Conservation (phyloP, 306 rosid species). For the Alnus rubra region DNA sequence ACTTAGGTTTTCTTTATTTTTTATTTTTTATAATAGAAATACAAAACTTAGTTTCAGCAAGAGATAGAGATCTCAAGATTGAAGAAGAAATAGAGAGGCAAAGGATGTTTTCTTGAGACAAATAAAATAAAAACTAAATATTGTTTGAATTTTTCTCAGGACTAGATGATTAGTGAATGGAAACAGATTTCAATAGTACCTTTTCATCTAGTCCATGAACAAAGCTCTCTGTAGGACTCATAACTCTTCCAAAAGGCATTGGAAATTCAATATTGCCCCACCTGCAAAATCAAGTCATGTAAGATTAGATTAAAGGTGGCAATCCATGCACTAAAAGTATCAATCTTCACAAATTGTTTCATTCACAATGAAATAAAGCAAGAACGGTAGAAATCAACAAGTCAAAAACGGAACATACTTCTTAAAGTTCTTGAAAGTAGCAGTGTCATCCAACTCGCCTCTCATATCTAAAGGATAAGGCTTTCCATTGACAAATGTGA, state of each 20-base stretch:
- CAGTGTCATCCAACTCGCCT: slow-evolving; percentile 97
- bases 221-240: slow-evolving; percentile 79
- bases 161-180: slow-evolving; percentile 11
- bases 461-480: slow-evolving; percentile 99
- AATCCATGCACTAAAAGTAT: slow-evolving; percentile 14
- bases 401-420: slow-evolving; percentile 50
- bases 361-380: slow-evolving; percentile 14
- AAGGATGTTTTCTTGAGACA: slow-evolving; percentile 1
- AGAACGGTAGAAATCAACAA: slow-evolving; percentile 16
- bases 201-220: slow-evolving; percentile 90
- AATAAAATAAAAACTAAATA: background rate
- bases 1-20: too few species aligned
- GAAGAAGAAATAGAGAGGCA: background rate
- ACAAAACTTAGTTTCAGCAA: background rate
- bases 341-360: slow-evolving; percentile 5
- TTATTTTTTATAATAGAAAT: too few species aligned
- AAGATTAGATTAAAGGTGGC: slow-evolving; percentile 19
- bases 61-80: background rate
- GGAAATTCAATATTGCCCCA: slow-evolving; percentile 91
- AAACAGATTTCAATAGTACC: slow-evolving; percentile 41
- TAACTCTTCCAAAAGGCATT: slow-evolving; percentile 93
- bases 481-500: slow-evolving; percentile 81
- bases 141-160: background rate
- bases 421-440: slow-evolving; percentile 95
- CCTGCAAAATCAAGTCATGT: slow-evolving; percentile 45